Base-by-base conservation (phyloP, 1,284 basidiomycete species). In the Ceratorhiza oryzae-sativae region DNA sequence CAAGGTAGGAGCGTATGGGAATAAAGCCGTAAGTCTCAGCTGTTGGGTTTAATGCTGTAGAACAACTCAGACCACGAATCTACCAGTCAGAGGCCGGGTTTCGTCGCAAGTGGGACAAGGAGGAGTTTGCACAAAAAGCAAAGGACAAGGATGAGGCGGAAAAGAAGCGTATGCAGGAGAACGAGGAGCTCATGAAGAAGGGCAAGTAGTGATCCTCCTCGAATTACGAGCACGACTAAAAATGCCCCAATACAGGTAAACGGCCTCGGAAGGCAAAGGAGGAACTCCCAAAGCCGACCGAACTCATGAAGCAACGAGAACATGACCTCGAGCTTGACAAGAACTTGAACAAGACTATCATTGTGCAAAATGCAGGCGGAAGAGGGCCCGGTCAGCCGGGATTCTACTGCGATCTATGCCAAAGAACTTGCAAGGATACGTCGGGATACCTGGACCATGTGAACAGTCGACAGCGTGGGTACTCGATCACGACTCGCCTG, bases 401-500 rank as follows among this genome's bases (percentile, higher is more conserved):
- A 0, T 98, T 97, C 82, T 92, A 88, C 80, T 98, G 95, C 78
- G 94, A 96, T 77, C 83, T 91, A 9, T 98, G 95, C 79, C 91
- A 88, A 76, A 85, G 94, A 76, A 97, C 93, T 23, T 93, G 94
- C 81, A 98, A 97, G 81, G 97, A 99, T 79, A 96, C 90, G 73
- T 86, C 91, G 30, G 92, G 89, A 1, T 99, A 98, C 79, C 84
- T 99, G 61, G 97, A 99, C 80, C 97, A 99, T 80, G 88, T 99
- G 72, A 99, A 99, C 80, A 90, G 93, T 59, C 87, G 95, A 82
- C 89, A 90, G 74, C 97, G 95, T 97, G 80, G 79, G 94, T 88
- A 34, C 2, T 62, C 25, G 46, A 13, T 18, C 9, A 41, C 18
- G 51, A 20, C 25, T n/a, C 48, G n/a, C 9, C 25, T n/a, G 30